Evolutionary conservation across 352 stramenopile species (phyloP).

Genomic region (Globisporangium cystogenes): DNA sequence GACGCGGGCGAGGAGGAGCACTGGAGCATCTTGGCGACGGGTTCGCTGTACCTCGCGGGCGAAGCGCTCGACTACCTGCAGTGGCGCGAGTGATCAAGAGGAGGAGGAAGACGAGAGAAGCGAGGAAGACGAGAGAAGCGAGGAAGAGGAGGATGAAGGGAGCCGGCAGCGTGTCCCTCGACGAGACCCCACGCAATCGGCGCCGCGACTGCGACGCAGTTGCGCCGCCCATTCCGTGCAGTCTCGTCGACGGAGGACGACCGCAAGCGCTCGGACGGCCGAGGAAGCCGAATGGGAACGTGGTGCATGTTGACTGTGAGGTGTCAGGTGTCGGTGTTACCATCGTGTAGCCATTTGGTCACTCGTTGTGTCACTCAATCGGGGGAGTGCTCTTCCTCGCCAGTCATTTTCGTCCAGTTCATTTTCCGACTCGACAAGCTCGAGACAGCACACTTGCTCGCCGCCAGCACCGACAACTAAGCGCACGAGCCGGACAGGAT

Average conservation of each 20-base stretch:
- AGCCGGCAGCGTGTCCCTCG: neutral
- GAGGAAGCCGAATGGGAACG: neutral
- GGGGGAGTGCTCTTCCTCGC: neutral
- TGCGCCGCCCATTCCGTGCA: constrained; percentile 4
- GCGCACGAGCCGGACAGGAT: constrained; percentile 15
- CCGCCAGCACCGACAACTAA: neutral
- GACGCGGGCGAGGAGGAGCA: constrained; percentile 22
- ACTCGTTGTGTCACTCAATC: neutral
- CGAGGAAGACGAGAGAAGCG: neutral
- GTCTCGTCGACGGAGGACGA: neutral
- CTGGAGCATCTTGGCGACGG: constrained; percentile 64
- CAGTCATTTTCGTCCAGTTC: neutral
- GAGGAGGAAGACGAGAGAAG: neutral
- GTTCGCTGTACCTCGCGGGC: constrained; percentile 68
- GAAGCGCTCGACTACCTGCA: constrained; percentile 55
- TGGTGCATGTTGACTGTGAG: neutral
- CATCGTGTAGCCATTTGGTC: neutral
- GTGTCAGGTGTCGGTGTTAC: too few species aligned
- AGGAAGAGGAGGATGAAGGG: neutral
- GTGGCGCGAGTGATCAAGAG: constrained; percentile 42
- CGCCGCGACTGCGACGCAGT: neutral
- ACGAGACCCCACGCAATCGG: constrained; percentile 5
- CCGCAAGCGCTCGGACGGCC: neutral
- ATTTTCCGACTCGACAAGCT: neutral
- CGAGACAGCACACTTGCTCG: neutral